Base-by-base conservation (phyloP, 768 basidiomycete species). In the Tricholoma sp. region DNA sequence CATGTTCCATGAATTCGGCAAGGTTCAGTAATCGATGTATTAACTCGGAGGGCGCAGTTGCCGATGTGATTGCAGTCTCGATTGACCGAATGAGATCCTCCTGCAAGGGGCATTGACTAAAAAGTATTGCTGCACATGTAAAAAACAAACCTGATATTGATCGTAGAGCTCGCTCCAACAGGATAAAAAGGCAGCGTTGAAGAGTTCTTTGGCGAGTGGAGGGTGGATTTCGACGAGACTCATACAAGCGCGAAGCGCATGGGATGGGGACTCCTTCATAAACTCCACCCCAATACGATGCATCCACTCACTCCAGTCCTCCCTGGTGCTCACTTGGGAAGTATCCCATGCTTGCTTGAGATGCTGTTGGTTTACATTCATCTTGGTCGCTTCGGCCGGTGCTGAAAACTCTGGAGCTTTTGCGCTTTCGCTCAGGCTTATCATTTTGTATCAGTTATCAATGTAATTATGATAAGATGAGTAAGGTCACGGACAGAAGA, bases 1-100 rank as follows among this genome's bases (percentile, higher is more conserved):
- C 95, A 63, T 98, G 96, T 70, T 98, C 97, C 91, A 98, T 96
- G 69, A 98, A 98, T 68, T 99, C 97, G 4, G 94, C 94, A 24
- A 98, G 80, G 69, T 94, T 94, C 54, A 99, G 80, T 13, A 98
- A 74, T 24, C 91, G 83, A 67, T 97, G 92, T 17, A 96, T 89
- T 29, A 98, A 79, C 48, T 98, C 96, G 1, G 91, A 80, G 2
- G 94, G 92, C 4, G 91, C 85, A 8, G 74, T 80, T 13, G 79
- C 74, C 3, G 92, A 89, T 0, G 82, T 86, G 58, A 98, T 88
- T 4, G 96, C 95, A 54, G 72, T 74, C 65, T 95, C 91, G 48
- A 99, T 91, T 1, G 93, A 86, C 20, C 87, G 85, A 39, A 98
- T 94, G 51, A 98, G 83, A 65, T 97, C 94, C 70, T 98, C 96